A percentile compares a stretch with the other conserved stretches of the same genome.
phyloP scores from a whole-genome alignment of 1,284 basidiomycete species.

The Ganoderma boninense region DNA sequence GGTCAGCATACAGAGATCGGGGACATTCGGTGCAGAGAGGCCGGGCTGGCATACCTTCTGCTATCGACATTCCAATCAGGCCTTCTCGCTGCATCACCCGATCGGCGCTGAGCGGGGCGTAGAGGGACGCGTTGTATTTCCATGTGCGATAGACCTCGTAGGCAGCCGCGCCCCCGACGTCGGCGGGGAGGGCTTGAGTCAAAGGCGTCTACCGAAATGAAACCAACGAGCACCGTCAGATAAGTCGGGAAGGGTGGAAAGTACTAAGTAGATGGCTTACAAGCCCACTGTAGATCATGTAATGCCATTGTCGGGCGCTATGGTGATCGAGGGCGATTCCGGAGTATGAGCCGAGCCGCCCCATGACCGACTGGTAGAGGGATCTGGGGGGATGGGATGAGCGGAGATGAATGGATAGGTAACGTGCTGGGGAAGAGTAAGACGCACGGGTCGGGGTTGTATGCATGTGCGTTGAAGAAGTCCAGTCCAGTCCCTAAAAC shows the following conservation, averaged over 20 bases:
- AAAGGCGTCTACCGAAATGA: constrained; percentile 45
- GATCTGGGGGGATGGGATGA: constrained; percentile 8
- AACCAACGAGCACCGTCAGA: too few species aligned
- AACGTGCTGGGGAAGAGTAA: not conserved
- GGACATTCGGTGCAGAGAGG: too few species aligned
- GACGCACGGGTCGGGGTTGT: constrained; percentile 63
- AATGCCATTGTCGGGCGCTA: constrained; percentile 68
- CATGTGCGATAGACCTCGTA: constrained; percentile 72
- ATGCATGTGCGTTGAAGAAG: constrained; percentile 67
- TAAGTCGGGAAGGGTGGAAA: too few species aligned
- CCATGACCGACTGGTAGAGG: constrained; percentile 65
- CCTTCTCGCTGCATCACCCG: constrained; percentile 64
- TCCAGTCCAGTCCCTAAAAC: constrained; percentile 63
- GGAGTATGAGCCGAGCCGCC: constrained; percentile 48
- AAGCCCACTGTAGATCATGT: constrained; percentile 63
- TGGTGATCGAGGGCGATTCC: constrained; percentile 39
- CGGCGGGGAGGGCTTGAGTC: constrained; percentile 51
- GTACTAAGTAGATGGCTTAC: constrained; percentile 45
- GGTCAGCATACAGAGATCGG: too few species aligned
- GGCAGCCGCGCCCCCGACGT: constrained; percentile 73
- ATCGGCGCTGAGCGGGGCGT: constrained; percentile 61
- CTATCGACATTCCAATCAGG: constrained; percentile 66
- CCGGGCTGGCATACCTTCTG: constrained; percentile 55
- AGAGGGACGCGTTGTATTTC: constrained; percentile 60
- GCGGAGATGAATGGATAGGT: not conserved